These are phyloP conservation scores for Chalciporus sp. DNA, from an alignment of 1,284 basidiomycete species.

Conservation along the genomic window DNA sequence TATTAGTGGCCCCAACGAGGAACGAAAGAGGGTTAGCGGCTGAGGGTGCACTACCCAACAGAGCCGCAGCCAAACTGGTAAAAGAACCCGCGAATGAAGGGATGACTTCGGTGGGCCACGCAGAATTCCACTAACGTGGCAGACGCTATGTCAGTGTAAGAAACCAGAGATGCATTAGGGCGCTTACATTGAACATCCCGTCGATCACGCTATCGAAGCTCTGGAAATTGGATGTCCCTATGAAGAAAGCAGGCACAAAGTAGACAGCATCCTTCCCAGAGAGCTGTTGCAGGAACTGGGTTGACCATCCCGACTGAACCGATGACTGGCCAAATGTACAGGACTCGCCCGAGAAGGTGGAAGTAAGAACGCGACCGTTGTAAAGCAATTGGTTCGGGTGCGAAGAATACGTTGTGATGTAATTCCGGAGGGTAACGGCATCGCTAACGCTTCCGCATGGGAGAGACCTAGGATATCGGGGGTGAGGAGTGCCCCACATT, in stretches of 20 bases:
- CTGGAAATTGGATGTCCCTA: constrained; percentile 53
- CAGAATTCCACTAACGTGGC: constrained; percentile 60
- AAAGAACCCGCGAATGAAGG: constrained; percentile 40
- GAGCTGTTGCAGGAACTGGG: constrained; percentile 56
- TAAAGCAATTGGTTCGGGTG: constrained; percentile 69
- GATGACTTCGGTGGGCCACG: constrained; percentile 62
- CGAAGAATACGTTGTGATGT: constrained; percentile 57
- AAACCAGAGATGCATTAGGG: background rate
- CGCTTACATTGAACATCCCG: constrained; percentile 61
- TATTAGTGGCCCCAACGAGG: constrained; percentile 48
- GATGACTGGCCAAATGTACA: constrained; percentile 69
- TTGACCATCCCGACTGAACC: constrained; percentile 55
- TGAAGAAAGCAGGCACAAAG: constrained; percentile 71
- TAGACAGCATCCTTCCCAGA: constrained; percentile 49
- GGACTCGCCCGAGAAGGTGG: constrained; percentile 79
- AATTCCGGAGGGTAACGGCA: constrained; percentile 55
- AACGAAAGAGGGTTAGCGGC: constrained; percentile 41
- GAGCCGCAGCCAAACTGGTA: constrained; percentile 27
- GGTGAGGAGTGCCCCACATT: constrained; percentile 1
- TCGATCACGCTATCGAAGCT: constrained; percentile 53
- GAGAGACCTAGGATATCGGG: constrained; percentile 43
- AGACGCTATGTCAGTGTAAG: constrained; percentile 3
- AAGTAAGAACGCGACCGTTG: constrained; percentile 63
- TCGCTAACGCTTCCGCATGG: constrained; percentile 59
- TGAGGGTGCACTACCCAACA: constrained; percentile 20